Evolutionary conservation across 1,284 basidiomycete genomes (phyloP), one percentile per base, ranked within the genome.

Genomic region (Apiotrichum montevideense): DNA sequence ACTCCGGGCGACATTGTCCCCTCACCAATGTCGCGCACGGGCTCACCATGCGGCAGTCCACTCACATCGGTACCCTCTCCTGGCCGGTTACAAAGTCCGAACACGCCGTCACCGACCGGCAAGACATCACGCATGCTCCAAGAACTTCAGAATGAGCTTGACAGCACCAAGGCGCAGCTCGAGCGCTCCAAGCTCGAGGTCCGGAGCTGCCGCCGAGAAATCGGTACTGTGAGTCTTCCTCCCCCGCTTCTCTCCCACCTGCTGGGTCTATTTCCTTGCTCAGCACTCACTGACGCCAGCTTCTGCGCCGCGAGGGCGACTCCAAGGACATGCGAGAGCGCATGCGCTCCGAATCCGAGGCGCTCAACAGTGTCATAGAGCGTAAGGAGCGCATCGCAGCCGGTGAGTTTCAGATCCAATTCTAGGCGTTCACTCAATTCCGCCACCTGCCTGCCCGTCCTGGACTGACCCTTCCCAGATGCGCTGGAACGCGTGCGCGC

Each of bases 301-400:
- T 77, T 15, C 74, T 73, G 2, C 56, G 73, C n/a, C 70, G 72
- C 55, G 72, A 62, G 15, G 75, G 75, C 47, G 74, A 75, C 60
- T 61, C 75, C 35, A 70, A 72, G 49, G 74, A 76, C 53, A 74
- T 72, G 3, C 66, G 68, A 47, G 73, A 74, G 40, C 60, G 75
- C 43, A 70, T 72, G 66, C 58, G 73, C n/a, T 61, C 64, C 13
- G 73, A 77, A 55, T 66, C 65, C 35, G 74, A 77, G 35, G 64
- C 69, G 2, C 53, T 74, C 48, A 70, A 74, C 52, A 74, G 74
- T 45, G 69, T 75, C 21, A 71, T 76, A 33, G 58, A 63, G 2
- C 55, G 75, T 35, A 74, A 74, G 50, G 74, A 77, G 56, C 63
- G 74, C 0, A 56, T 75, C 32, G 59, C 75, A 13, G 63, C 70